Evolutionary conservation across 768 basidiomycete genomes (phyloP).

Genomic region (Filobasidium floriforme): DNA sequence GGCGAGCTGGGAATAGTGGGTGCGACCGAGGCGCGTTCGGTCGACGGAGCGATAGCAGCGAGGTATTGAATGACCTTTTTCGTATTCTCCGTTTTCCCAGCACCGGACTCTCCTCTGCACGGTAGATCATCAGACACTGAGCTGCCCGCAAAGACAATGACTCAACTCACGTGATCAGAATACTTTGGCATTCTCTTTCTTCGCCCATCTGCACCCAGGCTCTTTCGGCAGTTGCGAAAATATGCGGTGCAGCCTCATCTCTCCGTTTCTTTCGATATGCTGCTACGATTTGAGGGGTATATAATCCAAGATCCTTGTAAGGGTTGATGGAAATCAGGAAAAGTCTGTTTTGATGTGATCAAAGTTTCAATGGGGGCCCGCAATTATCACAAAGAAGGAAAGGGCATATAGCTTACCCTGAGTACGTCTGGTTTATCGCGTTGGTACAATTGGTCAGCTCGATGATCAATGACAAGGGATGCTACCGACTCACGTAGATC

Average conservation of each 20-base stretch:
- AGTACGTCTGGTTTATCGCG: conserved; percentile 31
- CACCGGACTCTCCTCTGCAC: conserved; percentile 88
- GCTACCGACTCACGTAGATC: conserved; percentile 47
- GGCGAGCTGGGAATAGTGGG: conserved; percentile 24
- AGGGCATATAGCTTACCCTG: conserved; percentile 20
- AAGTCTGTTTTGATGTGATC: conserved; percentile 80
- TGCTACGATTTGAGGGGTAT: conserved; percentile 49
- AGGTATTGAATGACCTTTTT: conserved; percentile 99
- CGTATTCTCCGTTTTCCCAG: conserved; percentile 94
- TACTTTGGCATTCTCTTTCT: conserved; percentile 93
- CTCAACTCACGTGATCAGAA: conserved; percentile 81
- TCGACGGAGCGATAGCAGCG: conserved; percentile 69
- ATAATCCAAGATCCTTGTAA: conserved; percentile 83
- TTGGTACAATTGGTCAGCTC: neutral
- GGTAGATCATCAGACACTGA: neutral
- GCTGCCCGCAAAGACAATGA: conserved; percentile 12
- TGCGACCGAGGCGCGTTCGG: conserved; percentile 53
- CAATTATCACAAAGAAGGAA: neutral
- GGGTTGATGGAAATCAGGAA: conserved; percentile 99
- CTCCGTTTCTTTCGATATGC: conserved; percentile 70
- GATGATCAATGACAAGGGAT: too few relatives aligned
- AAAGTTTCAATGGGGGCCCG: neutral
- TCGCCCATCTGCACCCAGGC: conserved; percentile 99
- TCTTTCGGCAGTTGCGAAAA: conserved; percentile 92
- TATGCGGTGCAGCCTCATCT: conserved; percentile 82